Percentiles rank a stretch among this genome's conserved stretches.
phyloP scores from a whole-genome alignment of 78 protist genomes.

The Protostelium mycophagum region DNA sequence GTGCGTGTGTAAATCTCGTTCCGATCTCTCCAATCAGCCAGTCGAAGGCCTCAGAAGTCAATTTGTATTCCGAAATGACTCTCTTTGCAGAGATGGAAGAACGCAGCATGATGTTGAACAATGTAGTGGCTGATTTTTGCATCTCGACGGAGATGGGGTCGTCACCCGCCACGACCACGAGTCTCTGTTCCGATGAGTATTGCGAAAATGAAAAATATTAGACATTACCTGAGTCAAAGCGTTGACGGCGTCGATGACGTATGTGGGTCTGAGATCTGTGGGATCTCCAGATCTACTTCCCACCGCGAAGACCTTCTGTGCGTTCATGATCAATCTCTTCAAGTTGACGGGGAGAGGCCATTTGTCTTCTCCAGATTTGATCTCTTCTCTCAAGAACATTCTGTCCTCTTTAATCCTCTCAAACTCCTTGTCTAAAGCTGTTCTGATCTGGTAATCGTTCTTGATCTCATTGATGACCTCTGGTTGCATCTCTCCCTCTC shows the following conservation, averaged over 20 bases:
- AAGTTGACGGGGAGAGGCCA: conserved; percentile 87
- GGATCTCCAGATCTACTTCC: conserved; percentile 30
- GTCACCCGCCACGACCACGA: conserved; percentile 50
- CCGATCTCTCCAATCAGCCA: conserved; percentile 95
- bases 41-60: conserved; percentile 82
- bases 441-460: conserved; percentile 25
- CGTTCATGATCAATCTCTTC: conserved; percentile 81
- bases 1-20: conserved; percentile 59
- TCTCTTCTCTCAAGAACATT: conserved; percentile 24
- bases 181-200: too few relatives aligned
- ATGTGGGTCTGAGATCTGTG: conserved; percentile 38
- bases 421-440: conserved; percentile 49
- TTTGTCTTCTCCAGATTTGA: conserved; percentile 38
- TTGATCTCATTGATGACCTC: conserved; percentile 46
- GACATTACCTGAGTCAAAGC: background rate
- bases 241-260: conserved; percentile 15
- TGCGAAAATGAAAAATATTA: too few relatives aligned
- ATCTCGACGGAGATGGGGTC: conserved; percentile 61
- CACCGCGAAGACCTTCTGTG: conserved; percentile 72
- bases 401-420: conserved; percentile 53
- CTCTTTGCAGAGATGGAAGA: conserved; percentile 68
- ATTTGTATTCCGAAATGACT: conserved; percentile 69
- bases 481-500: conserved; percentile 69
- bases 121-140: conserved; percentile 70
- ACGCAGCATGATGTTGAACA: conserved; percentile 76